phyloP scores from a whole-genome alignment of 116 monocot species.

The Dioscorea cayenensis region DNA sequence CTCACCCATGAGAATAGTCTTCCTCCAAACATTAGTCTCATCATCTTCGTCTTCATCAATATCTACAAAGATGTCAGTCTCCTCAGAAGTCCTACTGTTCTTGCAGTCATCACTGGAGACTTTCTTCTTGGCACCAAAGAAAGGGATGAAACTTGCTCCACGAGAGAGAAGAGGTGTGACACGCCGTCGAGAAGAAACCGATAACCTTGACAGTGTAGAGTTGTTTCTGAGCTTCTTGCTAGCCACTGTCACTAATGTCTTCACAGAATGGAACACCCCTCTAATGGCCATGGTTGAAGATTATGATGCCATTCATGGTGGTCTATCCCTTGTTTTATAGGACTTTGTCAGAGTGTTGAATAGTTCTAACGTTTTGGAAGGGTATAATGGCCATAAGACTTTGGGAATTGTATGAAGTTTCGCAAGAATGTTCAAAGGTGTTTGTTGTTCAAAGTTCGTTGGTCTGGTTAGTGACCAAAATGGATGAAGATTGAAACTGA shows the following conservation, averaged over 20 bases:
- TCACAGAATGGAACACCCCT: neutral
- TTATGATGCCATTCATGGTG: no score
- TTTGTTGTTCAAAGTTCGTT: no score
- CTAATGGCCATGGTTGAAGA: no score
- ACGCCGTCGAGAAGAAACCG: neutral
- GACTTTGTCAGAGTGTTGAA: no score
- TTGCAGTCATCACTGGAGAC: neutral
- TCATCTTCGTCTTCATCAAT: neutral
- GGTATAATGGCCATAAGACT: no score
- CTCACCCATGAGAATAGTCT: slow-evolving; percentile 27
- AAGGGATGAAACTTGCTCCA: neutral
- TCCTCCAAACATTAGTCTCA: slow-evolving; percentile 7
- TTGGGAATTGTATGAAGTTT: no score
- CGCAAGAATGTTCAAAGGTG: no score
- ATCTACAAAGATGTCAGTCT: neutral
- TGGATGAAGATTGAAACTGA: no score
- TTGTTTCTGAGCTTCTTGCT: neutral
- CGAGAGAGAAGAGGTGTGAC: neutral
- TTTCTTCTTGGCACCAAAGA: neutral
- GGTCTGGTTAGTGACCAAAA: no score
- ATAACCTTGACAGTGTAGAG: neutral
- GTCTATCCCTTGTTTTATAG: no score
- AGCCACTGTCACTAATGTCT: neutral
- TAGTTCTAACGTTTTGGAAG: no score
- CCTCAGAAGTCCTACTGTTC: neutral